These are phyloP conservation scores for Colletotrichum sp. DNA, from an alignment of 2,329 filamentous ascomycete species.

Conservation along the genomic window DNA sequence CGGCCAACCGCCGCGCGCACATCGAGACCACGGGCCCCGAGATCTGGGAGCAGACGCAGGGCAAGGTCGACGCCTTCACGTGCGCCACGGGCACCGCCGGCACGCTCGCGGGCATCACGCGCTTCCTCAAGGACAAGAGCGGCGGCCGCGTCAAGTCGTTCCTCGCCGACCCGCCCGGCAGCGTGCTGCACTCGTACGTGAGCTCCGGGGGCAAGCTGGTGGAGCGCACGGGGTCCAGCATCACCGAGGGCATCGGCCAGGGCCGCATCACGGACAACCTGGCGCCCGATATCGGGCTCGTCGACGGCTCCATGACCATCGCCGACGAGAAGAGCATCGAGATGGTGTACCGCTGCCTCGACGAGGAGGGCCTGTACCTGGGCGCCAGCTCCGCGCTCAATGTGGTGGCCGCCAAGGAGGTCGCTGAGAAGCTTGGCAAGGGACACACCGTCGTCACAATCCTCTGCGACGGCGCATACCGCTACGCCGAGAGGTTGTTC, in stretches of 20 bases:
- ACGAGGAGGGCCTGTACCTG: constrained; percentile 94
- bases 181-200: constrained; percentile 92
- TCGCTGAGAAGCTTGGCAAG: constrained; percentile 86
- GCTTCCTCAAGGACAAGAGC: constrained; percentile 85
- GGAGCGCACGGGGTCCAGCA: constrained; percentile 85
- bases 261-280: constrained; percentile 97
- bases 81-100: constrained; percentile 94
- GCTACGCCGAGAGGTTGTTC: constrained; percentile 94
- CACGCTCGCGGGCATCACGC: constrained; percentile 86
- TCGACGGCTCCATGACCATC: constrained; percentile 87
- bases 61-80: constrained; percentile 90
- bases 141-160: constrained; percentile 82
- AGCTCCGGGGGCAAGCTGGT: constrained; percentile 80
- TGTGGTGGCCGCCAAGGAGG: constrained; percentile 92
- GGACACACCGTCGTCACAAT: constrained; percentile 93
- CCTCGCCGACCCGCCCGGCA: constrained; percentile 92
- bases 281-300: constrained; percentile 78
- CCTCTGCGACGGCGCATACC: constrained; percentile 94
- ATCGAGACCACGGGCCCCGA: constrained; percentile 97
- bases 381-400: constrained; percentile 94
- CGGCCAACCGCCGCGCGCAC: constrained; percentile 90
- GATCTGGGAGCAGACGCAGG: constrained; percentile 91
- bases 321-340: constrained; percentile 93
- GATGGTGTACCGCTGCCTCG: constrained; percentile 96
- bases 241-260: constrained; percentile 98